Base-by-base conservation (phyloP, 306 rosid species). In the Begonia fuchsioides region DNA sequence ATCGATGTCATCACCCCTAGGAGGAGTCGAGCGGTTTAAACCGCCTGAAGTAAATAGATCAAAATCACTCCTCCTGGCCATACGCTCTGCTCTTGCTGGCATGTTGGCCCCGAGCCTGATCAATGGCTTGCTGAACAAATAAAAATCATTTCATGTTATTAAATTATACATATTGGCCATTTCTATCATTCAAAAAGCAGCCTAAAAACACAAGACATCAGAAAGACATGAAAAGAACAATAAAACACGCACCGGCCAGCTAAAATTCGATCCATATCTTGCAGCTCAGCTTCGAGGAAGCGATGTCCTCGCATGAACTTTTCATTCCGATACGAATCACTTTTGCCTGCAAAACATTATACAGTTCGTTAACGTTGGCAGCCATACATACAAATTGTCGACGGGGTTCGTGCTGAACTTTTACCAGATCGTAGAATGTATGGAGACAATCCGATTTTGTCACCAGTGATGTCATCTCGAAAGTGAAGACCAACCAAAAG, bases 41-140 rank as follows among this genome's bases (percentile, higher is more conserved):
- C 93, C 87, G 18, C 71, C 76, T 8, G 72, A 61, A 8, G 69
- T 71, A 74, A 85, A 85, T 44, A 75, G 94, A 76, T 85, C 87
- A 0, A 85, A 82, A 63, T 82, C 94, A 11, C 96, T 85, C 66
- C 79, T 66, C 52, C 98, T 71, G 9, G 81, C 70, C 84, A 79
- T 67, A 43, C 79, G 76, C 72, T 85, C 98, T 0, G 94, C 98
- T 68, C 96, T 77, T 3, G 95, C 98, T 2, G 98, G 96, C 96
- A 73, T 81, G 47, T 90, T 90, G 13, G 98, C 93, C 38, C 98
- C 98, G 60, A 90, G 49, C 44, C 98, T 78, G 62, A 90, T 90
- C 69, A 86, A 62, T 1, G 96, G 67, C 63, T 77, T 85, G 68
- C 96, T 90, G 95, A 72, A 26, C 47, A n/a, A 14, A 17, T 1